These are phyloP conservation scores for Penicillium sp. DNA, from an alignment of 2,329 filamentous ascomycete species.

Conservation along the genomic window DNA sequence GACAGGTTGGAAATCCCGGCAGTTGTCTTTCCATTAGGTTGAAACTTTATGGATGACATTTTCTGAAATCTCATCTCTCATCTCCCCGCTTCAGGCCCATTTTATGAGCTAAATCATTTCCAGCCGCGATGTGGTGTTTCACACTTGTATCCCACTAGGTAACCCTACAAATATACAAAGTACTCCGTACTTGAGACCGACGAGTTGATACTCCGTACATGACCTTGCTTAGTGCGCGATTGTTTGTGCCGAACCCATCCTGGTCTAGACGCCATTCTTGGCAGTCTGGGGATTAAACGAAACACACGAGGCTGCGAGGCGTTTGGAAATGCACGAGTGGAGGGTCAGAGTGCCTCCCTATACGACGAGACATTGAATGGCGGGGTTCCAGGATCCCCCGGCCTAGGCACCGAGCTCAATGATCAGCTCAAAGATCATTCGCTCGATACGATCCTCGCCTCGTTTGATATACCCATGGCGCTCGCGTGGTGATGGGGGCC, in stretches of 20 bases:
- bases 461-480: constrained; percentile 6
- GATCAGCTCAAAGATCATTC: constrained; percentile 10
- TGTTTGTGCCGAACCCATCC: neutral
- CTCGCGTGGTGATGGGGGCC: constrained; percentile 6
- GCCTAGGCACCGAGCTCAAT: constrained; percentile 6
- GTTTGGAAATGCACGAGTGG: constrained; percentile 14
- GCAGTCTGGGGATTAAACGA: constrained; percentile 4
- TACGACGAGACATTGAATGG: constrained; percentile 8
- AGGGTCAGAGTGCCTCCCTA: constrained; percentile 1
- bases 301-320: constrained; percentile 9
- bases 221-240: neutral
- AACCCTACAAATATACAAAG: neutral
- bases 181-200: neutral
- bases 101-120: neutral
- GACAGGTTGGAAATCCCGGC: constrained; percentile 16
- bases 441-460: constrained; percentile 9
- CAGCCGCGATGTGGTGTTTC: neutral
- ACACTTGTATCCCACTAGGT: neutral
- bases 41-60: neutral
- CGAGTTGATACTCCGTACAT: neutral
- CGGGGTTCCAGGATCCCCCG: constrained; percentile 4
- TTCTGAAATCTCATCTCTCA: neutral
- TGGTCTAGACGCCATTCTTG: constrained; percentile 8
- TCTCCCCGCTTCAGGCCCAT: neutral
- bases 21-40: constrained; percentile 4